These are phyloP conservation scores for Alternaria hordeiaustralica DNA, from an alignment of 2,329 filamentous ascomycete genomes.

Conservation along the genomic window DNA sequence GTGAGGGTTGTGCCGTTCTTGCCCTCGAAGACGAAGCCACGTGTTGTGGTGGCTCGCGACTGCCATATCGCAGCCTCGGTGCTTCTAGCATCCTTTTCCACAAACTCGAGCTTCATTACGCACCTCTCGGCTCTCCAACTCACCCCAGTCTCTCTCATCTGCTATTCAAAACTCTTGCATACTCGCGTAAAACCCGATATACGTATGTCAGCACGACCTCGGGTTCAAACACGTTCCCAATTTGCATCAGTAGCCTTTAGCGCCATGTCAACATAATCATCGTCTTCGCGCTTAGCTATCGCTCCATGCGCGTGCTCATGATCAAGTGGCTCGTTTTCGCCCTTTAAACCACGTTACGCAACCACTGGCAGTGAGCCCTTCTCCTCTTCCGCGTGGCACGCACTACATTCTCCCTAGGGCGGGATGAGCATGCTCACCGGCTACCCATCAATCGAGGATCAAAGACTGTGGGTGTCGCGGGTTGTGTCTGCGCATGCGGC, in stretches of 20 bases:
- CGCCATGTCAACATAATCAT: slow-evolving; percentile 61
- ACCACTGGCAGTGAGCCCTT: not conserved
- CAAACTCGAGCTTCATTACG: not conserved
- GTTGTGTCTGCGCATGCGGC: not conserved
- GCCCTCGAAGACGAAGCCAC: not conserved
- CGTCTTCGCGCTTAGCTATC: not conserved
- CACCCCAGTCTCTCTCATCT: not conserved
- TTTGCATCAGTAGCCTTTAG: slow-evolving; percentile 70
- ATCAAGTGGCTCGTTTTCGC: not conserved
- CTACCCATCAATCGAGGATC: not conserved
- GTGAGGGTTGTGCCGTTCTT: not conserved
- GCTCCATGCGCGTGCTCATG: not conserved
- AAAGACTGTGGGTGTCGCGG: not conserved
- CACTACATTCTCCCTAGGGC: not conserved
- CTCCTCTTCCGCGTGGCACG: not conserved
- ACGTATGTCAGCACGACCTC: slow-evolving; percentile 79
- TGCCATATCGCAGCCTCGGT: not conserved
- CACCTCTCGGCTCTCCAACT: not conserved
- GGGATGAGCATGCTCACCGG: not conserved
- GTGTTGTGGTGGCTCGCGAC: not conserved
- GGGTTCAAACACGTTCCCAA: slow-evolving; percentile 68
- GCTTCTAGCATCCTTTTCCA: not conserved
- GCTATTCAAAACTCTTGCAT: slow-evolving; percentile 42
- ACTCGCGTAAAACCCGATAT: slow-evolving; percentile 51
- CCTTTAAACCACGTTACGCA: not conserved